These are phyloP conservation scores for Tolypocladium endophyticum DNA, from an alignment of 2,329 filamentous ascomycete genomes.

Conservation along the genomic window DNA sequence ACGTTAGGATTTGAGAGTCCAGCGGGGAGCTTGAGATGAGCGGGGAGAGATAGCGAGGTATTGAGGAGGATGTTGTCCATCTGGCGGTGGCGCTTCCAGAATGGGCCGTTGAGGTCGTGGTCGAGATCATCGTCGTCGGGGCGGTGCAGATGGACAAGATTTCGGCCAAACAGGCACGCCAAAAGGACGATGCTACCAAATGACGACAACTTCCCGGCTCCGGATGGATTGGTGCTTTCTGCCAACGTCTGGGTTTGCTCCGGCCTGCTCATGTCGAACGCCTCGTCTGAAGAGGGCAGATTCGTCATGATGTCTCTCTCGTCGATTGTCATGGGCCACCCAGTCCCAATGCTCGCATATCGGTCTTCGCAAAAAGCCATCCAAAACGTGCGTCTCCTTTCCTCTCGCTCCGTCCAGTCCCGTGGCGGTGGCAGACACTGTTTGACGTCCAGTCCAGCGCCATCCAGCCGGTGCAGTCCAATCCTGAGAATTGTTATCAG, in stretches of 20 bases:
- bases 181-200: slow-evolving; percentile 75
- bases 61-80: slow-evolving; percentile 88
- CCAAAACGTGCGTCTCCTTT: slow-evolving; percentile 89
- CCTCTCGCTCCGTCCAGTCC: slow-evolving; percentile 91
- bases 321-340: slow-evolving; percentile 92
- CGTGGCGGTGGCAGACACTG: slow-evolving; percentile 76
- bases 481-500: slow-evolving; percentile 52
- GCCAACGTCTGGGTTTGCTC: slow-evolving; percentile 60
- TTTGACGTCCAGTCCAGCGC: slow-evolving; percentile 76
- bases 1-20: slow-evolving; percentile 73
- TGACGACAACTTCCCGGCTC: slow-evolving; percentile 63
- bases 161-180: slow-evolving; percentile 84
- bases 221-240: slow-evolving; percentile 59
- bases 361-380: slow-evolving; percentile 83
- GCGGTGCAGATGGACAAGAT: slow-evolving; percentile 82
- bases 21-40: slow-evolving; percentile 65
- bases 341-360: slow-evolving; percentile 91
- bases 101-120: slow-evolving; percentile 80
- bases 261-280: slow-evolving; percentile 69
- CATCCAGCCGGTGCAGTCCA: slow-evolving; percentile 79
- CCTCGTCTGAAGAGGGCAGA: slow-evolving; percentile 73
- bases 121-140: slow-evolving; percentile 73
- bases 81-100: slow-evolving; percentile 86
- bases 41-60: slow-evolving; percentile 73
- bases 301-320: slow-evolving; percentile 85